Percentiles rank a stretch among this genome's conserved stretches.
These are phyloP conservation scores for Trypanosoma melophagium DNA, from an alignment of 208 protist species.

Conservation along the genomic window DNA sequence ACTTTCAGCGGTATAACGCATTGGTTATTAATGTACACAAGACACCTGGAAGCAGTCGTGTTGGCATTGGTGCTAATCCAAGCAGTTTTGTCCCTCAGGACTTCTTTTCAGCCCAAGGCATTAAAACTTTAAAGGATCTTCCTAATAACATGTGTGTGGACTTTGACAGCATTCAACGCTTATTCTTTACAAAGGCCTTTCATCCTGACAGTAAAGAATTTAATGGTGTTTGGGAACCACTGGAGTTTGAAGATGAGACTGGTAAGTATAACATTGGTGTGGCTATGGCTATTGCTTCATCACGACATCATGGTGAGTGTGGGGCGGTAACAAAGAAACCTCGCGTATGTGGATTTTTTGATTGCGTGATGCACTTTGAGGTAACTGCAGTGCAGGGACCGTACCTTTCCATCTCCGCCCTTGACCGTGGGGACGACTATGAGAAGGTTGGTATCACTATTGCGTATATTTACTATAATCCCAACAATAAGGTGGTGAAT, in stretches of 20 bases:
- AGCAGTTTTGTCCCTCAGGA: constrained; percentile 89
- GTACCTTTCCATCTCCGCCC: constrained; percentile 90
- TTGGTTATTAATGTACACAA: constrained; percentile 93
- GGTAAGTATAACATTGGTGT: constrained; percentile 89
- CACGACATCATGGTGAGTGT: constrained; percentile 84
- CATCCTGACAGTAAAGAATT: constrained; percentile 34
- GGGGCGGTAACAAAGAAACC: constrained; percentile 90
- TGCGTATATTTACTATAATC: constrained; percentile 87
- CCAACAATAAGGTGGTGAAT: constrained; percentile 43
- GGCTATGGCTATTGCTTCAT: constrained; percentile 84
- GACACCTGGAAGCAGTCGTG: constrained; percentile 86
- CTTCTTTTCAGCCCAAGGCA: constrained; percentile 80
- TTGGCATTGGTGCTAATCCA: constrained; percentile 89
- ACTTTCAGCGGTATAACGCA: constrained; percentile 73
- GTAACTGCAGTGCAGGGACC: constrained; percentile 89
- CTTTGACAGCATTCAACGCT: constrained; percentile 86
- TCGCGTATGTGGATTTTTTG: constrained; percentile 89
- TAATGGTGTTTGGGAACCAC: constrained; percentile 79
- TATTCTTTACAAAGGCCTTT: constrained; percentile 65
- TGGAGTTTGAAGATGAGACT: constrained; percentile 74
- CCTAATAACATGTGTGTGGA: constrained; percentile 57
- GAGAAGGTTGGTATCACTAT: constrained; percentile 86
- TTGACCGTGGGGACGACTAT: constrained; percentile 92
- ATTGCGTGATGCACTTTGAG: constrained; percentile 91
- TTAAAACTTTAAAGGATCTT: constrained; percentile 81